These are phyloP conservation scores for Ustilago curta DNA, from an alignment of 1,284 basidiomycete species.

Conservation along the genomic window DNA sequence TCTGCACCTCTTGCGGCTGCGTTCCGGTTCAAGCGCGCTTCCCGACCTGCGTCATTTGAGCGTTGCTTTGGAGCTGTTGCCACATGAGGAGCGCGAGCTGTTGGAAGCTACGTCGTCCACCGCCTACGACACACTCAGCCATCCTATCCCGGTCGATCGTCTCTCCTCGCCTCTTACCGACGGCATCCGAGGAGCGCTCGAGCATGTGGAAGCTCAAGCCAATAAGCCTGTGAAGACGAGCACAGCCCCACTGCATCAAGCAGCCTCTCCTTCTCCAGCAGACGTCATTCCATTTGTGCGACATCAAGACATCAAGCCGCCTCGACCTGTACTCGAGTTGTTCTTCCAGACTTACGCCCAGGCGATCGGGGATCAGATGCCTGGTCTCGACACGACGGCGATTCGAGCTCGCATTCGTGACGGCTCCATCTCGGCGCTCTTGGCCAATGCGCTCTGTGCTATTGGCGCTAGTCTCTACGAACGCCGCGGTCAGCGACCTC, in stretches of 20 bases:
- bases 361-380: slow-evolving; percentile 42
- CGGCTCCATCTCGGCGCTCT: slow-evolving; percentile 34
- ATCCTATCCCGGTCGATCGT: slow-evolving; percentile 43
- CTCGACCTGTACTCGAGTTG: slow-evolving; percentile 18
- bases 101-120: slow-evolving; percentile 17
- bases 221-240: background rate
- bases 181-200: slow-evolving; percentile 12
- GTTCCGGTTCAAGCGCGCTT: background rate
- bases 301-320: slow-evolving; percentile 35
- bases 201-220: background rate
- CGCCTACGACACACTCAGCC: slow-evolving; percentile 36
- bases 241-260: background rate
- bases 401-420: slow-evolving; percentile 26
- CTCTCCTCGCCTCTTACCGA: slow-evolving; percentile 28
- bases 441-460: slow-evolving; percentile 44
- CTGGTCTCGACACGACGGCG: slow-evolving; percentile 35
- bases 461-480: slow-evolving; percentile 41
- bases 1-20: slow-evolving; percentile 36
- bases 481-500: slow-evolving; percentile 13
- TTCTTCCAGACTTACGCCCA: slow-evolving; percentile 29
- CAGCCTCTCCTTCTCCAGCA: slow-evolving; percentile 3
- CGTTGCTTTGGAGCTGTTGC: slow-evolving; percentile 29
- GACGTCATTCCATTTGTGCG: slow-evolving; percentile 28
- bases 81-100: slow-evolving; percentile 23
- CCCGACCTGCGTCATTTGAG: slow-evolving; percentile 36